Base-by-base conservation (phyloP, 2,329 filamentous ascomycete genomes). In the Talaromyces sp. region DNA sequence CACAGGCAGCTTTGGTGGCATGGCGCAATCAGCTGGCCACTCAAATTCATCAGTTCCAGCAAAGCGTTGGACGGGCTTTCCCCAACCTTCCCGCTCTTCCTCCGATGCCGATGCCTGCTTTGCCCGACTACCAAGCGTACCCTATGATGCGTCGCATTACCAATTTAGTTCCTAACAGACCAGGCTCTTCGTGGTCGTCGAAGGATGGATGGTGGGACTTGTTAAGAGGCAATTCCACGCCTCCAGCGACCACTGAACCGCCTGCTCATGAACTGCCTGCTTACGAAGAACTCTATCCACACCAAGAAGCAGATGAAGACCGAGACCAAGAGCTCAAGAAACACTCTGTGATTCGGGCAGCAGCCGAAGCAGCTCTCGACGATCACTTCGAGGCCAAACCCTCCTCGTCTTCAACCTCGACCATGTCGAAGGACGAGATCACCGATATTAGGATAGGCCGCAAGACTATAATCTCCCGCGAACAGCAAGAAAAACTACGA, bases 281-380 rank as follows among this genome's bases (percentile, higher is more conserved):
- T 0, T 95, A 95, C 66, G 87, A 92, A 58, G 91, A 93, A 55
- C 84, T 95, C 30, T 95, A 87, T 72, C 90, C 89, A 5, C 71
- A 73, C 47, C 71, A 75, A 27, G 72, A 72, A 33, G 62, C 66
- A 32, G 67, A 67, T 25, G 73, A 71, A 52, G 76, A 79, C 53
- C 71, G 69, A 42, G 76, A 76, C 30, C 62, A 52, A 22, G 62
- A 63, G 44, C 67, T 78, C 7, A 80, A 81, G 62, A 78, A 78
- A 60, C 71, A 71, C 10, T 77, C 74, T n/a, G 67, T 77, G 47
- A 57, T 80, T 13, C 73, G 72, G 59, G 78, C 78, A 7, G 77
- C 76, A 22, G 69, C 76, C 2, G 79, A 81, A 55, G 75, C 78
- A 22, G 76, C 74, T 27, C 59, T 77, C 28, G 78, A 81, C 64